Percentiles rank a stretch among this genome's conserved stretches.
Evolutionary conservation across 75 land plant species (phyloP).

Genomic region (Pseudotsuga menziesii): DNA sequence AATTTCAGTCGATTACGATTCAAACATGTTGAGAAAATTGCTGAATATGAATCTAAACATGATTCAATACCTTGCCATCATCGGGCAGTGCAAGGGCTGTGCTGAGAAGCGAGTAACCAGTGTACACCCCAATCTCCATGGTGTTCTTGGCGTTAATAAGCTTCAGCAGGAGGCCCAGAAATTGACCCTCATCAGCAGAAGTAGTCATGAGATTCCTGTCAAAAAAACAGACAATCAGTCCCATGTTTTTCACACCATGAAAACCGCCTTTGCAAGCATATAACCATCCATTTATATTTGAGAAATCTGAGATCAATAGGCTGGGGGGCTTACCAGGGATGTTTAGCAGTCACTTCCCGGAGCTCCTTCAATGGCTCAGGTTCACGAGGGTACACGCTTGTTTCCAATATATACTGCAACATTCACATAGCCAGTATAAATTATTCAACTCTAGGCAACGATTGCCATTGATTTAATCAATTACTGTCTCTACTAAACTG

Average conservation of each 20-base stretch:
- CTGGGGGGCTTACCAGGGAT: constrained; percentile 31
- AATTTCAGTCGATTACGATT: no score
- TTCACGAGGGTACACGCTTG: constrained; percentile 80
- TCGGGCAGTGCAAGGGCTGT: constrained; percentile 85
- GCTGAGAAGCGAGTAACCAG: constrained; percentile 80
- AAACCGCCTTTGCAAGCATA: not conserved
- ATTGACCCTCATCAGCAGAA: constrained; percentile 76
- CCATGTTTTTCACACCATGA: not conserved
- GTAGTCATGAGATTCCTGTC: constrained; percentile 37
- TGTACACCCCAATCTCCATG: constrained; percentile 71
- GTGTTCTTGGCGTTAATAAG: constrained; percentile 84
- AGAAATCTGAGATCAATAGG: not conserved
- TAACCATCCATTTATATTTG: no score
- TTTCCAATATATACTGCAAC: constrained; percentile 73
- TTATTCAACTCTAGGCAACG: no score
- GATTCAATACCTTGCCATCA: constrained; percentile 56
- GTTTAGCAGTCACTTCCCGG: constrained; percentile 51
- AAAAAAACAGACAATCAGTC: not conserved
- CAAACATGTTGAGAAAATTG: not conserved
- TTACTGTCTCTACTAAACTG: no score
- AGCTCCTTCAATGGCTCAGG: constrained; percentile 58
- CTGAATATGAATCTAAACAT: not conserved
- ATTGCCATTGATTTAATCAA: no score
- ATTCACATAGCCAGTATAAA: not conserved
- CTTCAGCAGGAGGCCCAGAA: constrained; percentile 62